Evolutionary conservation across 106 monocot genomes (phyloP).

Genomic region (Allium fistulosum): DNA sequence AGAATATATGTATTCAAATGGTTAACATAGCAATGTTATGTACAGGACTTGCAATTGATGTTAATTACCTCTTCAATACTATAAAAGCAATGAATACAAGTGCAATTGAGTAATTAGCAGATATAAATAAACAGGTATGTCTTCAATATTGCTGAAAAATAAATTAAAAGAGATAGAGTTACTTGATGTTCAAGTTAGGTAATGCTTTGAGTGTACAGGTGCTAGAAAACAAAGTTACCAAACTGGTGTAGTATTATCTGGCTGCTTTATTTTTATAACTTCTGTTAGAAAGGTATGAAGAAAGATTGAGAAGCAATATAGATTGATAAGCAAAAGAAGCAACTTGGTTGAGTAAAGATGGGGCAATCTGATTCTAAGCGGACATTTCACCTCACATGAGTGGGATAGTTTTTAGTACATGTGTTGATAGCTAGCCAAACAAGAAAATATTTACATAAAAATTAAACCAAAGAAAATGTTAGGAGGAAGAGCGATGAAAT

Average conservation of each 20-base stretch:
- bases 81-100: no score
- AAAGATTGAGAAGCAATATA: neutral
- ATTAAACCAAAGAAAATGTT: neutral
- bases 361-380: constrained; percentile 56
- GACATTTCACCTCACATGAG: constrained; percentile 49
- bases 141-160: neutral
- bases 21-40: no score
- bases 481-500: neutral
- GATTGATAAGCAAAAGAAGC: constrained; percentile 3
- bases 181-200: constrained; percentile 54
- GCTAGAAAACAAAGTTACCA: neutral
- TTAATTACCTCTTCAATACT: no score
- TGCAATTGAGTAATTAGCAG: neutral
- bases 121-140: neutral
- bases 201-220: constrained; percentile 11
- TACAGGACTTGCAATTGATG: no score
- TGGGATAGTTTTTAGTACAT: constrained; percentile 16
- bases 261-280: constrained; percentile 4
- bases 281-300: neutral
- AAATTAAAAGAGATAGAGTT: constrained; percentile 12
- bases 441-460: neutral
- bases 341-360: constrained; percentile 55
- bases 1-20: no score
- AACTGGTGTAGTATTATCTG: neutral
- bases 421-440: neutral